Evolutionary conservation across 805 yeast genomes (phyloP).

Genomic region (Blastobotrys mokoenaii): DNA sequence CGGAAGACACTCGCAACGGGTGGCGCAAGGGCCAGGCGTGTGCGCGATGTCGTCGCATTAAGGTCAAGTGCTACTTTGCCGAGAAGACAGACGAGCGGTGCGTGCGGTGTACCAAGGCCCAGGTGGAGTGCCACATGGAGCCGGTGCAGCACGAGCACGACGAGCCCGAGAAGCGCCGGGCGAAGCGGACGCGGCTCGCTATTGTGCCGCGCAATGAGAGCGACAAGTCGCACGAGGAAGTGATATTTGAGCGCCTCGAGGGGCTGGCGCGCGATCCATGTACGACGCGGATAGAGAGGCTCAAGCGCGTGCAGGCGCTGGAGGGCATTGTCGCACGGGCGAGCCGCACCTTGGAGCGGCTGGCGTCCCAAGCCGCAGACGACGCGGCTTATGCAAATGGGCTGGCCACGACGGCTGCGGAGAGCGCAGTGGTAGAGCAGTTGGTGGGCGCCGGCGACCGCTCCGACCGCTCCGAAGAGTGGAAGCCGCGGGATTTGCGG

Average conservation of each 20-base stretch:
- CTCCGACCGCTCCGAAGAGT: no score
- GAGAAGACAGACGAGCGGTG: slow-evolving; percentile 9
- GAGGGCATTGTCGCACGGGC: no score
- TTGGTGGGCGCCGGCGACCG: no score
- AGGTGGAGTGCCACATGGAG: slow-evolving; percentile 6
- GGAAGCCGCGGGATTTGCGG: not conserved
- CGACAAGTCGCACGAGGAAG: no score
- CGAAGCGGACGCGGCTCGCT: not conserved
- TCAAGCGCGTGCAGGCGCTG: not conserved
- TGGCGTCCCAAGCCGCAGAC: no score
- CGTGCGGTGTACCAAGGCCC: slow-evolving; percentile 16
- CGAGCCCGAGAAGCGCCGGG: not conserved
- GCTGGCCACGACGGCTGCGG: no score
- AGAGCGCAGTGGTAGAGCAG: no score
- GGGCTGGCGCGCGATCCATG: no score
- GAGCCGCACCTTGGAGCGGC: no score
- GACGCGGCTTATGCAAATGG: no score
- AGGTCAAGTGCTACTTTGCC: slow-evolving; percentile 17
- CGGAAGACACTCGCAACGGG: not conserved
- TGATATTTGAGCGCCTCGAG: no score
- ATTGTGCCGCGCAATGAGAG: not conserved
- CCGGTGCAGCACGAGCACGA: not conserved
- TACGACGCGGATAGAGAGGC: not conserved
- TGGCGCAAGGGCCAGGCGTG: slow-evolving; percentile 19
- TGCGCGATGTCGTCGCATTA: slow-evolving; percentile 16